phyloP scores from a whole-genome alignment of 345 rosid genomes.

The Salix koriyanagi region DNA sequence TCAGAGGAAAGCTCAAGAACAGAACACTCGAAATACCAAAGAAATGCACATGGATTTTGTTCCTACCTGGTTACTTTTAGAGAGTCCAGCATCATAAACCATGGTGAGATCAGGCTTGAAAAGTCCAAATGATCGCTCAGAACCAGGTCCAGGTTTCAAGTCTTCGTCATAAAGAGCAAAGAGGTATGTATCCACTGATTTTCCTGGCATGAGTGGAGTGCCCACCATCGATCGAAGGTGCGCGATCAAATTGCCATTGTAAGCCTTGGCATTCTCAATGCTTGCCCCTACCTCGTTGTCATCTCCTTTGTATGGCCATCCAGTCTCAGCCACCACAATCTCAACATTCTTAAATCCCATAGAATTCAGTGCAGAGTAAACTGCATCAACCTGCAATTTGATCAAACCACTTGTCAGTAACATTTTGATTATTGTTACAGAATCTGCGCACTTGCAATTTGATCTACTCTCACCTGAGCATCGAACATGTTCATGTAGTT shows the following conservation, averaged over 20 bases:
- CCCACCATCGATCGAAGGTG: conserved; percentile 75
- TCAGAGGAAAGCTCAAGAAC: no score
- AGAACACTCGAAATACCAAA: not conserved
- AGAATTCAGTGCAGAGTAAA: conserved; percentile 56
- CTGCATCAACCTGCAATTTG: conserved; percentile 67
- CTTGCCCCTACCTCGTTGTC: conserved; percentile 59
- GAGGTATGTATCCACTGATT: conserved; percentile 72
- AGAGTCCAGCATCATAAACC: conserved; percentile 75
- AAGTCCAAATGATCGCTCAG: conserved; percentile 72
- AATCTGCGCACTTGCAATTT: not conserved
- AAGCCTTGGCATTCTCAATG: conserved; percentile 79
- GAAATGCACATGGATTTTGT: not conserved
- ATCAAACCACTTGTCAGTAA: not conserved
- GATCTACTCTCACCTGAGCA: conserved; percentile 58
- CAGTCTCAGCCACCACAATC: conserved; percentile 90
- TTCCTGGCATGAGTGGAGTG: conserved; percentile 92
- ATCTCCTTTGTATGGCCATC: conserved; percentile 97
- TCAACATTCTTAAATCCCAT: conserved; percentile 73
- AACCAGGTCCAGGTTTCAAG: conserved; percentile 72
- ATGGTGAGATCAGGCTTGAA: conserved; percentile 66
- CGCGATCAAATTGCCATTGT: conserved; percentile 70
- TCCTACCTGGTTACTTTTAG: conserved; percentile 40
- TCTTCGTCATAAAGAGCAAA: conserved; percentile 86
- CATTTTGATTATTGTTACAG: not conserved
- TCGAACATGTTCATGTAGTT: conserved; percentile 96